phyloP scores from a whole-genome alignment of 1,284 basidiomycete genomes.

The Irpex sp. region DNA sequence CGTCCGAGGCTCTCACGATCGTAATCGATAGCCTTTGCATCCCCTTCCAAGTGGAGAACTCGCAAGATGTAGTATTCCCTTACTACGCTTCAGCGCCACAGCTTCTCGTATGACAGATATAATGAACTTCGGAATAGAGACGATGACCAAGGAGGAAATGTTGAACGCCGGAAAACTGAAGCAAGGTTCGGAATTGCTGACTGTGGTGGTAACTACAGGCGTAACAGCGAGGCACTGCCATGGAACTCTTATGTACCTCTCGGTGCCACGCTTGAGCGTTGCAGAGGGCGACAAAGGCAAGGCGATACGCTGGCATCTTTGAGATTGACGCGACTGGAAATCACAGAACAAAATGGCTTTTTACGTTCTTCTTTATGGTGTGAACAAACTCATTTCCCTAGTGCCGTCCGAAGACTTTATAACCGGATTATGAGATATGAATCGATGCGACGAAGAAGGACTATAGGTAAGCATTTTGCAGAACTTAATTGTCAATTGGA shows the following conservation, averaged over 20 bases:
- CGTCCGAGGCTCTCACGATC: not conserved
- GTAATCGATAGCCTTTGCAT: not conserved
- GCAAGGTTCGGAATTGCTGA: not conserved
- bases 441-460: not conserved
- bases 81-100: not conserved
- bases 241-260: not conserved
- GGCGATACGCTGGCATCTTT: not conserved
- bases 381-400: not conserved
- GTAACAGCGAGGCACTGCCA: not conserved
- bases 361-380: not conserved
- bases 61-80: not conserved
- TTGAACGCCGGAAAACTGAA: not conserved
- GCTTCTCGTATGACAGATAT: not conserved
- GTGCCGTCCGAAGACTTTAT: too few relatives aligned
- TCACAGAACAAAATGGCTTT: not conserved
- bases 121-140: not conserved
- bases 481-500: not conserved
- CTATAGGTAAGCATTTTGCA: not conserved
- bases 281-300: not conserved
- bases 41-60: not conserved
- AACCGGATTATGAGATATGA: not conserved
- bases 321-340: not conserved
- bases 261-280: not conserved
- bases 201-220: not conserved
- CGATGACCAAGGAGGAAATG: not conserved